These are phyloP conservation scores for Alternaria viburni DNA, from an alignment of 2,329 filamentous ascomycete genomes.

Conservation along the genomic window DNA sequence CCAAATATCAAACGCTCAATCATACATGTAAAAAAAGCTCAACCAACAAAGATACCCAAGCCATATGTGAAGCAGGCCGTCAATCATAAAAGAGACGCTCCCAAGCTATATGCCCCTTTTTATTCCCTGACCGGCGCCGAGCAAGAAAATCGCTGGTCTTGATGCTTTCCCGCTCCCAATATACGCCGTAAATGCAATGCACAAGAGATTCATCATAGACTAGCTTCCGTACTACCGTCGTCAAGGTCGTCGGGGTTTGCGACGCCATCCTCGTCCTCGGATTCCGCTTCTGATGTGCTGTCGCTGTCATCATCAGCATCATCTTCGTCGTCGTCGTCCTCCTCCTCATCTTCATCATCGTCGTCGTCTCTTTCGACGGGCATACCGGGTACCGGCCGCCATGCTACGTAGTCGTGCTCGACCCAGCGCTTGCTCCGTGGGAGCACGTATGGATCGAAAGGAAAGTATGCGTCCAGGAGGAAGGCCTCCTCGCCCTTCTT, in stretches of 20 bases:
- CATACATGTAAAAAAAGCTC: not conserved
- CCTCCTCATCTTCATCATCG: constrained; percentile 42
- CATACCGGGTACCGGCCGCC: constrained; percentile 47
- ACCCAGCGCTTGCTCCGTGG: constrained; percentile 89
- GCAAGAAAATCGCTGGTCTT: not conserved
- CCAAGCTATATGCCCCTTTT: not conserved
- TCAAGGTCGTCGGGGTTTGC: constrained; percentile 3
- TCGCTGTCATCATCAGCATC: constrained; percentile 6
- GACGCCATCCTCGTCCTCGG: not conserved
- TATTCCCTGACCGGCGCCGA: not conserved
- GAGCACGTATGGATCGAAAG: constrained; percentile 94
- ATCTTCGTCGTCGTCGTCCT: constrained; percentile 3
- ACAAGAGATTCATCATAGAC: not conserved
- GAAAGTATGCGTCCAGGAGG: constrained; percentile 92
- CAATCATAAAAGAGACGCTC: not conserved
- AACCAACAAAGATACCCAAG: not conserved
- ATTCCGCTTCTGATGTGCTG: constrained; percentile 12
- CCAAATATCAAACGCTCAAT: not conserved
- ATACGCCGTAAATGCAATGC: not conserved
- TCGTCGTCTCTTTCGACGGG: constrained; percentile 54
- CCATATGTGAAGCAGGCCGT: not conserved
- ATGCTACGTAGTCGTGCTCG: constrained; percentile 59
- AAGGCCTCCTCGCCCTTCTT: constrained; percentile 77
- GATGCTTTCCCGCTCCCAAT: not conserved
- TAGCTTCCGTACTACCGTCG: constrained; percentile 8